Base-by-base conservation (phyloP, 208 protist genomes). In the Kentomonas sorsogonicus region DNA sequence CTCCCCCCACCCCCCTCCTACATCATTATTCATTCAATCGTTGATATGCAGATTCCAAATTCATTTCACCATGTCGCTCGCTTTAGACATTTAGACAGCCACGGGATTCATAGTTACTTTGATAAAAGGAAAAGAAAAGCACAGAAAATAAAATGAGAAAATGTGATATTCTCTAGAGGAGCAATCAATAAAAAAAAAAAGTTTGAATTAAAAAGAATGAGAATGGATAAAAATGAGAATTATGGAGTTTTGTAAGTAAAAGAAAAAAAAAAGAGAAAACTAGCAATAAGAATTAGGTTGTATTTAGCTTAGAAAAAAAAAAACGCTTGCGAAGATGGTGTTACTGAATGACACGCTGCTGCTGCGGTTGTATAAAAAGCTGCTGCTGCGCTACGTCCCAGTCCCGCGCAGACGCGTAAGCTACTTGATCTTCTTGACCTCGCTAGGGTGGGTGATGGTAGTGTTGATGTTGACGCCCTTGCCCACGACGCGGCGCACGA, bases 391-490 rank as follows among this genome's bases (percentile, higher is more conserved):
- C n/a, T n/a, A n/a, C n/a, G n/a, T n/a, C n/a, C n/a, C n/a, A n/a
- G n/a, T n/a, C n/a, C n/a, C n/a, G n/a, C n/a, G n/a, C n/a, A 40
- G 15, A 40, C 15, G 36, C 9, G 15, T 15, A 15, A 40, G 9
- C 15, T 40, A 40, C 15, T 40, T 40, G 11, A 15, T 40, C 15
- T 52, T 52, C 25, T 52, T 52, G 23, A 36, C 46, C 46, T 52
- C 25, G 11, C 20, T 18, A 3, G 3, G 22, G 9, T n/a, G n/a
- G n/a, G n/a, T n/a, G n/a, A 54, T 2, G 9, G 50, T 40, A 3
- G 67, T 74, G 31, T 44, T 57, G 41, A 74, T 74, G 18, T 18
- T 56, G 15, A 93, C 53, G 41, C 75, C 77, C 9, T 74, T 57
- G 23, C 70, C 60, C 16, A 57, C 29, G 53, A 65, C 53, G 36